A percentile compares a stretch with the other conserved stretches of the same genome.
These are phyloP conservation scores for Cutaneotrichosporon sp. DNA, from an alignment of 1,284 basidiomycete genomes.

Conservation along the genomic window DNA sequence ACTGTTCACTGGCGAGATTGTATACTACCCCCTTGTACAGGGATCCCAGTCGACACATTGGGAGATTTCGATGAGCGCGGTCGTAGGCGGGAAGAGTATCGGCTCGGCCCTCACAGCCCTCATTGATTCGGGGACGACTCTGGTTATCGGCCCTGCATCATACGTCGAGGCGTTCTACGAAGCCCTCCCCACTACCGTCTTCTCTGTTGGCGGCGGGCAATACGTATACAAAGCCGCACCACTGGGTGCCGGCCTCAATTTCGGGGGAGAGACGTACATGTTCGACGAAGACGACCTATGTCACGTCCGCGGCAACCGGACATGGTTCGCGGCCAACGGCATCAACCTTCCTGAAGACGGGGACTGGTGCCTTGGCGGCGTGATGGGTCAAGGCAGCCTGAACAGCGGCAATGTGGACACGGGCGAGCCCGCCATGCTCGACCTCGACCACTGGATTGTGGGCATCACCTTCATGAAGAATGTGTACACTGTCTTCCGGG, in stretches of 20 bases:
- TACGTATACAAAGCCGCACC: neutral
- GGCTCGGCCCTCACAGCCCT: neutral
- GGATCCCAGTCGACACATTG: neutral
- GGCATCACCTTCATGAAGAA: slow-evolving; percentile 65
- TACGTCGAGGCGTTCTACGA: slow-evolving; percentile 27
- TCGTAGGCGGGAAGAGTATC: neutral
- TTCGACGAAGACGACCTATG: slow-evolving; percentile 12
- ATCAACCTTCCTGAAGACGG: neutral
- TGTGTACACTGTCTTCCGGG: slow-evolving; percentile 3
- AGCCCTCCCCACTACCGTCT: slow-evolving; percentile 19
- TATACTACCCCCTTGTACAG: slow-evolving; percentile 52
- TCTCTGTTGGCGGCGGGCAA: neutral
- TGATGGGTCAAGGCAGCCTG: neutral
- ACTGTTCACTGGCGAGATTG: slow-evolving; percentile 7
- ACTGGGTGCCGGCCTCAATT: slow-evolving; percentile 1
- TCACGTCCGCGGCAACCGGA: neutral
- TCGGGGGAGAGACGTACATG: slow-evolving; percentile 13
- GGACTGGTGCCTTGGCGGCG: neutral
- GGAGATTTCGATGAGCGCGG: neutral
- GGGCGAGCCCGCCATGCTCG: neutral
- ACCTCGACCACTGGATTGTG: slow-evolving; percentile 55
- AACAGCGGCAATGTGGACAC: neutral
- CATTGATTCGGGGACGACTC: slow-evolving; percentile 35
- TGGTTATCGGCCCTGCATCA: slow-evolving; percentile 25
- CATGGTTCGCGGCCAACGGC: neutral